These are phyloP conservation scores for Thinopyrum elongatum DNA, from an alignment of 176 grass and related monocot genomes.

Conservation along the genomic window DNA sequence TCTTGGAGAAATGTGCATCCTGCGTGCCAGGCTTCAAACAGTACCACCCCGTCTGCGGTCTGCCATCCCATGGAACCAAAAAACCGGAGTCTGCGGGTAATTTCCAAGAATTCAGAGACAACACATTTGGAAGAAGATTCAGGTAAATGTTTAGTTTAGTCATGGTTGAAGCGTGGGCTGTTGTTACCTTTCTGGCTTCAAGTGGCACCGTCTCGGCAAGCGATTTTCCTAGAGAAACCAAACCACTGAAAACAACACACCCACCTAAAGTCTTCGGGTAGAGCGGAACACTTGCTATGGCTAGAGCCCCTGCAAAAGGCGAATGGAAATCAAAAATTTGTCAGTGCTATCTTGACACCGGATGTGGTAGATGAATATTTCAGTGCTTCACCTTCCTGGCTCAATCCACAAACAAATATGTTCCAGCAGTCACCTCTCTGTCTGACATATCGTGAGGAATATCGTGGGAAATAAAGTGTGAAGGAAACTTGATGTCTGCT, in stretches of 20 bases:
- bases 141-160: neutral
- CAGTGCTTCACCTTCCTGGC: conserved; percentile 44
- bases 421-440: conserved; percentile 40
- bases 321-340: neutral
- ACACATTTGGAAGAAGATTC: neutral
- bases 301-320: conserved; percentile 31
- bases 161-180: neutral
- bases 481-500: neutral
- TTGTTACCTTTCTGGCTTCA: conserved; percentile 56
- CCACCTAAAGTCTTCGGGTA: conserved; percentile 59
- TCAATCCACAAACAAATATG: conserved; percentile 63
- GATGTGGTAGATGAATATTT: neutral
- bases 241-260: conserved; percentile 68
- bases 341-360: neutral
- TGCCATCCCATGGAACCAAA: conserved; percentile 75
- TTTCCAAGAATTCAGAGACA: neutral
- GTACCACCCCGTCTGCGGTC: conserved; percentile 34
- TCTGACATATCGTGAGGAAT: conserved; percentile 38
- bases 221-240: conserved; percentile 43
- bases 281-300: conserved; percentile 60
- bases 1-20: conserved; percentile 54
- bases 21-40: conserved; percentile 55
- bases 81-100: conserved; percentile 51
- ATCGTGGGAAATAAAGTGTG: neutral
- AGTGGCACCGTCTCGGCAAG: conserved; percentile 26